Evolutionary conservation across 495 filamentous ascomycete species (phyloP).

Genomic region (Glutinoglossum americanum): DNA sequence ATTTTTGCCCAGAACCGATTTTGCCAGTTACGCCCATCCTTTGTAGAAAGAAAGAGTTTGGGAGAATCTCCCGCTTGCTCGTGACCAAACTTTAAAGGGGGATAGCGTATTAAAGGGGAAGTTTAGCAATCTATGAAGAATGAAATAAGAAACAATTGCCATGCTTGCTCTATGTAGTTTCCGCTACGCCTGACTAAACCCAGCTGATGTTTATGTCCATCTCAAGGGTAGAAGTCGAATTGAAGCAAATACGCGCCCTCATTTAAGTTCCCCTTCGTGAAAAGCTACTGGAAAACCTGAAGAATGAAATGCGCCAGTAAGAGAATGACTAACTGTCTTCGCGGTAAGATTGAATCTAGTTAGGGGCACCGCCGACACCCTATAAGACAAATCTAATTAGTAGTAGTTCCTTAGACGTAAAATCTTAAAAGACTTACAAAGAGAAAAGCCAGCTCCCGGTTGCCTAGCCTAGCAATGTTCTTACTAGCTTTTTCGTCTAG

Average conservation of each 20-base stretch:
- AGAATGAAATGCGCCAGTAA: not conserved
- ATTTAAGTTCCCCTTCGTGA: not conserved
- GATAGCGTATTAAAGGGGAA: not conserved
- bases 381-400: not conserved
- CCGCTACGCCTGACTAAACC: not conserved
- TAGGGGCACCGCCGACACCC: not conserved
- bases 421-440: constrained; percentile 31
- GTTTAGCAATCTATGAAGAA: not conserved
- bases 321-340: not conserved
- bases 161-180: not conserved
- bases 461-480: constrained; percentile 37
- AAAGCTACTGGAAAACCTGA: not conserved
- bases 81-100: not conserved
- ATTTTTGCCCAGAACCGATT: not conserved
- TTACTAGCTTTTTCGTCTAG: constrained; percentile 59
- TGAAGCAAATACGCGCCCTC: not conserved
- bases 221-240: not conserved
- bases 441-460: constrained; percentile 44
- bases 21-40: not conserved
- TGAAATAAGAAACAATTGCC: not conserved
- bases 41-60: not conserved
- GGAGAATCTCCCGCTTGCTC: not conserved
- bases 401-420: not conserved
- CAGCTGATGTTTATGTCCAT: not conserved
- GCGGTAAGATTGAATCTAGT: not conserved